Base-by-base conservation (phyloP, 139 green algal species). In the Chlamydomonas sphaeroides region DNA sequence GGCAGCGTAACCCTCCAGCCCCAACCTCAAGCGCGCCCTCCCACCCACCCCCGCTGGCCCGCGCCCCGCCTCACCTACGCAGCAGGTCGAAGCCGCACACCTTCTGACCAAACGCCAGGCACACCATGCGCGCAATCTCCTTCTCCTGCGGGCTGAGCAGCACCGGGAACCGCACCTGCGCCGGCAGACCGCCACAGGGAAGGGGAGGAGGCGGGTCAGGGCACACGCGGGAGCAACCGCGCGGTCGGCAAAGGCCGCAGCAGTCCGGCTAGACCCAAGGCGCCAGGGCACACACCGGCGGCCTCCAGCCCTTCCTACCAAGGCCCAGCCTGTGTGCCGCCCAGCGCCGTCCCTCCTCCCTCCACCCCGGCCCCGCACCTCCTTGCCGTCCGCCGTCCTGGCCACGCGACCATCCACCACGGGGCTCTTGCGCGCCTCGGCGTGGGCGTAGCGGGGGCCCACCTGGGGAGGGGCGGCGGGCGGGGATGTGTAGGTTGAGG, bases 11-110 rank as follows among this genome's bases (percentile, higher is more conserved):
- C n/a, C n/a, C n/a, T n/a, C n/a, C n/a, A n/a, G n/a, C n/a, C 28
- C 28, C 57, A 32, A 36, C 28, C 57, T 2, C 57, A 36, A 2
- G 4, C 57, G 25, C 26, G 4, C 61, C n/a, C n/a, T 0, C 61
- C 61, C 61, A 68, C 6, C 5, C 30, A 23, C 32, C 1, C n/a
- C 61, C 61, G 41, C 32, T 11, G n/a, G 2, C n/a, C 14, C n/a
- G 21, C n/a, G 11, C 32, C 3, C n/a, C 30, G 11, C 17, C 73
- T 21, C 73, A 80, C 73, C 73, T 80, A 30, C 97, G 88, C 91
- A 98, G 89, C 80, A 98, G 90, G 90, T 98, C 96, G 80, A 98
- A 98, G 45, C 95, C 95, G 89, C 95, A 98, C 67, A 98, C 93
- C 88, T 96, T 95, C 88, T 99, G 97, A 0, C 95, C 93, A 90